Evolutionary conservation across 2,329 filamentous ascomycete genomes (phyloP).

Genomic region (Emmonsia crescens): DNA sequence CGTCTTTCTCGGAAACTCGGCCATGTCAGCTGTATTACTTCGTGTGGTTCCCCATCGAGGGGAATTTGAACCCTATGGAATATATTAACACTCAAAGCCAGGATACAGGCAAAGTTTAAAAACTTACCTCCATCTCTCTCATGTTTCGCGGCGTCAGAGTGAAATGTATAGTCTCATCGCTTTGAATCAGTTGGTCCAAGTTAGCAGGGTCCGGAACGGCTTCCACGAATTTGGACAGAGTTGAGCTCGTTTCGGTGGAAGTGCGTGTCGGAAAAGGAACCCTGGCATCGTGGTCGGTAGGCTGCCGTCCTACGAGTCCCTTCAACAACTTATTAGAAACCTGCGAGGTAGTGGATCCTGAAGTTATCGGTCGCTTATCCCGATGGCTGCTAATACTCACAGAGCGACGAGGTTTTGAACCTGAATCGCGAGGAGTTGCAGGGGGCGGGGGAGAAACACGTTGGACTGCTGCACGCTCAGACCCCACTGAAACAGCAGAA

Average conservation of each 20-base stretch:
- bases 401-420: conserved; percentile 26
- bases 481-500: conserved; percentile 16
- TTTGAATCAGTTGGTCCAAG: conserved; percentile 71
- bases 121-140: conserved; percentile 60
- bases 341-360: conserved; percentile 31
- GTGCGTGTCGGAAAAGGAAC: conserved; percentile 23
- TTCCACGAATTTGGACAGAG: conserved; percentile 3
- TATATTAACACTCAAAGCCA: conserved; percentile 2
- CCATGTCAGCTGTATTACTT: conserved; percentile 27
- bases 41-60: conserved; percentile 24
- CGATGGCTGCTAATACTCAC: conserved; percentile 29
- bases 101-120: neutral
- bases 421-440: conserved; percentile 18
- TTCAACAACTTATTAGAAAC: conserved; percentile 34
- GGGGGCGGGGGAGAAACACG: conserved; percentile 26
- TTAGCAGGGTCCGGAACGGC: conserved; percentile 45
- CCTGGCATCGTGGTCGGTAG: conserved; percentile 15
- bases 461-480: conserved; percentile 33
- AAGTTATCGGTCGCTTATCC: conserved; percentile 29
- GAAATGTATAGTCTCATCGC: conserved; percentile 71
- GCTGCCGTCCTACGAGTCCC: conserved; percentile 28
- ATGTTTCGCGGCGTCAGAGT: conserved; percentile 71
- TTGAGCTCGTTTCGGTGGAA: conserved; percentile 27
- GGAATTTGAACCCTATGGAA: conserved; percentile 23
- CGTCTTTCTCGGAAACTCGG: conserved; percentile 29